Conservation (phyloP, 2,329 filamentous ascomycete genomes). For the Cytospora piceicola region DNA sequence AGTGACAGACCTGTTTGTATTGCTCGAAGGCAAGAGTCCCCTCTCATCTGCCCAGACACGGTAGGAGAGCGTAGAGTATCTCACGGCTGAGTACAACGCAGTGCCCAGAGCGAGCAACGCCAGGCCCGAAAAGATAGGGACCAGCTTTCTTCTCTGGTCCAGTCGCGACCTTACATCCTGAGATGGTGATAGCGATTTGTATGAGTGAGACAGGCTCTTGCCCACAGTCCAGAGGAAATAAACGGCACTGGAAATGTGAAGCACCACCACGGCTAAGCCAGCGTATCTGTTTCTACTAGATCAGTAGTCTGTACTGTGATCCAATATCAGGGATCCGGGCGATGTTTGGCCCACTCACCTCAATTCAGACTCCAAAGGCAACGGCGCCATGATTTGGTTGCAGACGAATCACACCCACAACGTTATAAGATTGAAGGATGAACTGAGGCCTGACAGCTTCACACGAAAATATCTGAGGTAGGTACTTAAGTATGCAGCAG, state of each 20-base stretch:
- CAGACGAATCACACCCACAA: neutral
- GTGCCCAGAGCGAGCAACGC: conserved; percentile 38
- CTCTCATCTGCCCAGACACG: conserved; percentile 45
- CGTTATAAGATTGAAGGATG: neutral
- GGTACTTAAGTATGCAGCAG: neutral
- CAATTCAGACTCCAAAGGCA: conserved; percentile 34
- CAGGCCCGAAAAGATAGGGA: conserved; percentile 41
- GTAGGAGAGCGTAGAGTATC: conserved; percentile 43
- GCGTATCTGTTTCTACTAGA: conserved; percentile 37
- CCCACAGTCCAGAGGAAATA: conserved; percentile 42
- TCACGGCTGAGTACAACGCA: conserved; percentile 38
- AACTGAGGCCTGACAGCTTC: neutral
- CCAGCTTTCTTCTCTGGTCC: conserved; percentile 40
- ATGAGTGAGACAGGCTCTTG: conserved; percentile 42
- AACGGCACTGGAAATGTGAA: conserved; percentile 37
- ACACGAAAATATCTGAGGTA: neutral
- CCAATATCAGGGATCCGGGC: neutral
- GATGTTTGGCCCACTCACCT: conserved; percentile 26
- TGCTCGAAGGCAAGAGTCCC: conserved; percentile 36
- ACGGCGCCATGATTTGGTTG: conserved; percentile 33
- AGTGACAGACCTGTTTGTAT: conserved; percentile 35
- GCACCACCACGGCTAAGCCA: conserved; percentile 38
- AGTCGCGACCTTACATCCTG: conserved; percentile 44
- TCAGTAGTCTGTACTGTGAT: conserved; percentile 13
- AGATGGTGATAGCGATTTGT: conserved; percentile 40